A percentile compares a stretch with the other conserved stretches of the same genome.
Conservation (phyloP, 2,329 filamentous ascomycete genomes). For the Penicillium nordicum region DNA sequence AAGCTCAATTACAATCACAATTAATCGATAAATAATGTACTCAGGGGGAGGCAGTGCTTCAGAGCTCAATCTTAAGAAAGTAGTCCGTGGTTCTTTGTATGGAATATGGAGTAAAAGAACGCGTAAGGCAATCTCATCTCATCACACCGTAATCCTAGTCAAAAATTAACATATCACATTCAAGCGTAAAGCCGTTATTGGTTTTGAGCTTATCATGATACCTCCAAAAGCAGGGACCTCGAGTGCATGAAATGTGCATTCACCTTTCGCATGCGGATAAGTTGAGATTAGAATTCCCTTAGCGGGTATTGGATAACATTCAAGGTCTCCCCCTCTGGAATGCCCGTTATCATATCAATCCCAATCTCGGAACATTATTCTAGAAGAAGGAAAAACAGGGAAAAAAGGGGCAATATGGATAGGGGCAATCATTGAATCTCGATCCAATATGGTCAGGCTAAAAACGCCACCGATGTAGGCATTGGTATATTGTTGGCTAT, state of each 20-base stretch:
- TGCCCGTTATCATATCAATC: conserved; percentile 18
- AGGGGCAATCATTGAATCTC: conserved; percentile 10
- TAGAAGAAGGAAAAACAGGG: neutral
- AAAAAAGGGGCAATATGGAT: conserved; percentile 10
- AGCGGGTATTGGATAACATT: conserved; percentile 3
- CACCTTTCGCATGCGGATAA: conserved; percentile 14
- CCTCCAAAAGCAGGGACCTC: conserved; percentile 7
- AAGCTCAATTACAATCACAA: neutral
- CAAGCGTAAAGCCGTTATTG: conserved; percentile 11
- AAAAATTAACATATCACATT: conserved; percentile 24
- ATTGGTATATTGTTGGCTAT: conserved; percentile 15
- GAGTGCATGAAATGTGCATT: neutral
- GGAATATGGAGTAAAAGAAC: neutral
- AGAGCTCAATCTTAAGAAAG: neutral
- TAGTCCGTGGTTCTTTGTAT: neutral
- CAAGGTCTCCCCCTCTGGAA: conserved; percentile 14
- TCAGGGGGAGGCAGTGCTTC: conserved; percentile 5
- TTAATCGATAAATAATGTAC: neutral
- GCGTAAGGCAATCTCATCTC: conserved; percentile 3
- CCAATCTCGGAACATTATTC: conserved; percentile 13
- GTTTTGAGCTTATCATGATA: conserved; percentile 16
- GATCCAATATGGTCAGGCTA: conserved; percentile 11
- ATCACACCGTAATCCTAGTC: conserved; percentile 8
- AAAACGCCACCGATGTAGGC: conserved; percentile 27
- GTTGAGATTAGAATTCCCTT: conserved; percentile 7